These are phyloP conservation scores for Coelastrella sp. DNA, from an alignment of 139 green algal species.

Conservation along the genomic window DNA sequence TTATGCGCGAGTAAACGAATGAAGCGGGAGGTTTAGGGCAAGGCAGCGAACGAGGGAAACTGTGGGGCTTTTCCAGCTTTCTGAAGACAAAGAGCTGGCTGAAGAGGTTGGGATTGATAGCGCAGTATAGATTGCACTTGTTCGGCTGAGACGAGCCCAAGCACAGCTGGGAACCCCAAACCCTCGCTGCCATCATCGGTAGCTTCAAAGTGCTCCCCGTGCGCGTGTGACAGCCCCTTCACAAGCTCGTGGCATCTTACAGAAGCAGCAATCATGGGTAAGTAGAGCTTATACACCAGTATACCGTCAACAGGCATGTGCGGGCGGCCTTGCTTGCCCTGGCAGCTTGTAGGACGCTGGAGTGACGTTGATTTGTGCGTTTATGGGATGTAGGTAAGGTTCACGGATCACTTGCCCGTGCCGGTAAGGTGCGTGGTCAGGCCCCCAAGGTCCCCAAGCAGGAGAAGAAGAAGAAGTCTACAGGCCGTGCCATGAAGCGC, in stretches of 20 bases:
- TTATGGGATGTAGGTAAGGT: conserved; percentile 91
- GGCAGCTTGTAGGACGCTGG: background rate
- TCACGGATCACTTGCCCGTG: conserved; percentile 98
- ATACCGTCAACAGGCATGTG: background rate
- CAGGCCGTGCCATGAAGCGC: conserved; percentile 94
- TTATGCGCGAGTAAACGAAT: too few relatives aligned
- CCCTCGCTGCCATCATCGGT: background rate
- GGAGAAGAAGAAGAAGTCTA: conserved; percentile 98
- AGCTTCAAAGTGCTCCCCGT: background rate
- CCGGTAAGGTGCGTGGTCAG: conserved; percentile 99
- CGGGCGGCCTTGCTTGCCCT: background rate
- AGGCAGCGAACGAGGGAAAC: too few relatives aligned
- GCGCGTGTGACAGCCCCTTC: background rate
- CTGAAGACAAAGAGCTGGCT: too few relatives aligned
- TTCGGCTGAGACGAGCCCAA: background rate
- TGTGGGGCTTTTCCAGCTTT: too few relatives aligned
- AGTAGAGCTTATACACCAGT: background rate
- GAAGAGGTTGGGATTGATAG: too few relatives aligned
- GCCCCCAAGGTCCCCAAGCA: conserved; percentile 99
- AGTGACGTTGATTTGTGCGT: background rate
- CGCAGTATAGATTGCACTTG: too few relatives aligned
- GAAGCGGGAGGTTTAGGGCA: too few relatives aligned
- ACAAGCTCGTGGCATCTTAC: conserved; percentile 23
- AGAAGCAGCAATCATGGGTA: conserved; percentile 41
- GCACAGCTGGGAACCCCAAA: background rate